These are phyloP conservation scores for Exsudoporus frostii DNA, from an alignment of 768 basidiomycete species.

Conservation along the genomic window DNA sequence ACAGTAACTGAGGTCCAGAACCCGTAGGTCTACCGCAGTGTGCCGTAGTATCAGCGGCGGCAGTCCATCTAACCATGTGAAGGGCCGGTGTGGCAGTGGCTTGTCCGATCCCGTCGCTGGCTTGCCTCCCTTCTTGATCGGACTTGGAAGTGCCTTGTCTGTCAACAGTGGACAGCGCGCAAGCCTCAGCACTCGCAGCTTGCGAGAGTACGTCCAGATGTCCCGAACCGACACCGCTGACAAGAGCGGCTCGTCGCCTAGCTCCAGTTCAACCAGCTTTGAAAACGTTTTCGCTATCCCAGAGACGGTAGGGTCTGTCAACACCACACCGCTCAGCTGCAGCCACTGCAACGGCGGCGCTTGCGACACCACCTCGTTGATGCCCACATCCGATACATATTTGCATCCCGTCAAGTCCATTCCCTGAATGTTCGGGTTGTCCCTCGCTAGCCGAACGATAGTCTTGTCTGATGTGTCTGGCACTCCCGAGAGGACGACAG, in stretches of 20 bases:
- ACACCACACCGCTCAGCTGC: slow-evolving; percentile 62
- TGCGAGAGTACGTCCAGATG: slow-evolving; percentile 79
- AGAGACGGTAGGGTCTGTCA: slow-evolving; percentile 61
- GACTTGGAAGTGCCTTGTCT: slow-evolving; percentile 74
- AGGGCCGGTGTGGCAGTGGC: slow-evolving; percentile 53
- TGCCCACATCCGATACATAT: slow-evolving; percentile 71
- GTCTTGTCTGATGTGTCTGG: slow-evolving; percentile 67
- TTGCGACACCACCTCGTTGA: slow-evolving; percentile 67
- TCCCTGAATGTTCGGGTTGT: slow-evolving; percentile 65
- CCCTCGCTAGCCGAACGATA: slow-evolving; percentile 57
- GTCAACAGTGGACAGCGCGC: slow-evolving; percentile 75
- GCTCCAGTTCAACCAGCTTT: slow-evolving; percentile 77
- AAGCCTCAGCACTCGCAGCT: slow-evolving; percentile 70
- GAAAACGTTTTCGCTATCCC: slow-evolving; percentile 74
- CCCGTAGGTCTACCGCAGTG: slow-evolving; percentile 68
- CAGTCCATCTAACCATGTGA: slow-evolving; percentile 59
- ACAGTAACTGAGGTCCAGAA: slow-evolving; percentile 77
- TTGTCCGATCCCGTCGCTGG: slow-evolving; percentile 37
- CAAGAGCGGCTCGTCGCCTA: slow-evolving; percentile 64
- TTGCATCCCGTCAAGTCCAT: slow-evolving; percentile 76
- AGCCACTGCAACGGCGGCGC: slow-evolving; percentile 71
- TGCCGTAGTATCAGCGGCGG: slow-evolving; percentile 62
- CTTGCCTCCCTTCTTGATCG: slow-evolving; percentile 34
- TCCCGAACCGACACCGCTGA: slow-evolving; percentile 71
- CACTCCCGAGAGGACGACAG: slow-evolving; percentile 66